Evolutionary conservation across 768 basidiomycete genomes (phyloP).

Genomic region (Myochromella boudieri): DNA sequence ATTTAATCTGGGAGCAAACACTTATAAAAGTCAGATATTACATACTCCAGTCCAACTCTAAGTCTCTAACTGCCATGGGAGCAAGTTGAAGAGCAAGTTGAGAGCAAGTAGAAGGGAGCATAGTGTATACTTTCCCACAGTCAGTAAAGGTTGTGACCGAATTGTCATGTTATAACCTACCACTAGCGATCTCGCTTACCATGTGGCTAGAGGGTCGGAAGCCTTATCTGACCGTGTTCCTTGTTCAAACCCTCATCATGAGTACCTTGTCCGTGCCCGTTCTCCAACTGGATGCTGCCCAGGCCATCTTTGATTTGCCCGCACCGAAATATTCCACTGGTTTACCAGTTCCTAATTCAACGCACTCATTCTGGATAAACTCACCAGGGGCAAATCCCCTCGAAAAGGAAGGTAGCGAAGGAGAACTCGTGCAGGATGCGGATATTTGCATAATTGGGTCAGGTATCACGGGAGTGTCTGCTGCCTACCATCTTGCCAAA

Average conservation of each 20-base stretch:
- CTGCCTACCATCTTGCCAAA: slow-evolving; percentile 69
- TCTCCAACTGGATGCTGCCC: slow-evolving; percentile 5
- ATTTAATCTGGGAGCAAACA: too few species aligned
- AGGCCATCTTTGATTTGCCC: slow-evolving; percentile 11
- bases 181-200: too few species aligned
- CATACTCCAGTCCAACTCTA: too few species aligned
- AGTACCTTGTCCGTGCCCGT: slow-evolving; percentile 7
- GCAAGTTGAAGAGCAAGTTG: too few species aligned
- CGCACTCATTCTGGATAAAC: slow-evolving; percentile 73
- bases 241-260: background rate
- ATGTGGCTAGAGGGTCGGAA: too few species aligned
- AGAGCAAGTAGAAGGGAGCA: too few species aligned
- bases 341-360: slow-evolving; percentile 62
- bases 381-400: slow-evolving; percentile 64
- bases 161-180: too few species aligned
- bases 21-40: too few species aligned
- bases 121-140: too few species aligned
- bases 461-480: slow-evolving; percentile 75
- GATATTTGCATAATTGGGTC: slow-evolving; percentile 81
- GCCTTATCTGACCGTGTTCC: background rate
- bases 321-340: slow-evolving; percentile 1
- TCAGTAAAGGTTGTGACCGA: too few species aligned
- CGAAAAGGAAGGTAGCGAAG: slow-evolving; percentile 63
- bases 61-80: too few species aligned
- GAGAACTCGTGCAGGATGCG: slow-evolving; percentile 53